A percentile compares a stretch with the other conserved stretches of the same genome.
Evolutionary conservation across 116 monocot genomes (phyloP).

Genomic region (Posidonia oceanica): DNA sequence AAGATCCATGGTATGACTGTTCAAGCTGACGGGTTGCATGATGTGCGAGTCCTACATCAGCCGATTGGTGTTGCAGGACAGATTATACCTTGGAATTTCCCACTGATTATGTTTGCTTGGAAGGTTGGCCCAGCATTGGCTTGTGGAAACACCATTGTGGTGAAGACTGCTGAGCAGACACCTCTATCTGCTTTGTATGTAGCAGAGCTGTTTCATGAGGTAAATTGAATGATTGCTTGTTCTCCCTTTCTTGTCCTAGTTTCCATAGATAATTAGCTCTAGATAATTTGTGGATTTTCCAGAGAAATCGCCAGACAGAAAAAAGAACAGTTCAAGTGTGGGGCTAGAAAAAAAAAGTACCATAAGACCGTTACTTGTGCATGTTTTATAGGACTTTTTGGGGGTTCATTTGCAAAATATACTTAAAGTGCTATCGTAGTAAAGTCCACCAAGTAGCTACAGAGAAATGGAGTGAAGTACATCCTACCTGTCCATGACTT

Average conservation of each 20-base stretch:
- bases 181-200: constrained; percentile 11
- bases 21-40: constrained; percentile 2
- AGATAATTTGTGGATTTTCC: neutral
- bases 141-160: constrained; percentile 8
- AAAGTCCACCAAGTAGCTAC: no score
- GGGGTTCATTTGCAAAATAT: no score
- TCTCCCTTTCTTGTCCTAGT: neutral
- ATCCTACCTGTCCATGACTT: no score
- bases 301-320: neutral
- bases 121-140: constrained; percentile 17
- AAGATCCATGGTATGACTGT: constrained; percentile 13
- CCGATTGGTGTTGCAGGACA: constrained; percentile 10
- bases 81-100: constrained; percentile 17
- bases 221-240: neutral
- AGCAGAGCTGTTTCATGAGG: constrained; percentile 6
- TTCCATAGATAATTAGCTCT: neutral
- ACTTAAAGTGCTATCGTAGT: no score
- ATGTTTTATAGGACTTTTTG: no score
- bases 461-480: no score
- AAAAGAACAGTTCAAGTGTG: no score
- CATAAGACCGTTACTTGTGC: no score
- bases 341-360: no score
- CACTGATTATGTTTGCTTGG: constrained; percentile 8
- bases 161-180: constrained; percentile 16
- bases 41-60: constrained; percentile 10